Base-by-base conservation (phyloP, 2,329 filamentous ascomycete species). In the Ceratocystis harringtonii region DNA sequence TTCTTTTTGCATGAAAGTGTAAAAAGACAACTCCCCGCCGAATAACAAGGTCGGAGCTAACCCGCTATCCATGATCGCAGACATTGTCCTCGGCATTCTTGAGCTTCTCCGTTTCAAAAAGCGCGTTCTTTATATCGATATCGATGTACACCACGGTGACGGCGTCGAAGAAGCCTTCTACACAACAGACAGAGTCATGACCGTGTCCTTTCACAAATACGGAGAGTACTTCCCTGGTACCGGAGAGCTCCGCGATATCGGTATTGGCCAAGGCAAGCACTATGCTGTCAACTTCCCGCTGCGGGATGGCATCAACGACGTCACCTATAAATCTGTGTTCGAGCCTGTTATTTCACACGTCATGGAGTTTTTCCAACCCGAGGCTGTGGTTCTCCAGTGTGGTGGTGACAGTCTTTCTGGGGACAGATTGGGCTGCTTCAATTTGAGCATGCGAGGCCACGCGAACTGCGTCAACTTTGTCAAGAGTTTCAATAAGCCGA, bases 51-150 rank as follows among this genome's bases (percentile, higher is more conserved):
- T 15, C 5, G 5, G 25, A 12, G 48, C 22, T 28, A 52, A 52
- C 48, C 25, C 25, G 48, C 19, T 28, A 15, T 25, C 8, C 10
- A 52, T 12, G 22, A 25, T 25, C 15, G 25, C 19, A 52, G 84
- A 99, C 75, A 97, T 99, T 69, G 94, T 99, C 43, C 86, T 99
- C 48, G 91, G 90, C 41, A 95, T 96, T 70, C 86, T 97, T 62
- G 90, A 97, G 72, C 83, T 99, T 2, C 81, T 99, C 7, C 89
- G 90, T 65, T 87, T 91, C 75, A 90, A 96, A 73, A 89, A 94
- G 72, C 88, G 94, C 66, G 92, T 99, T n/a, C 84, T 99, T 61
- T 99, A 99, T 77, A 90, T 99, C 74, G 91, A 96, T 72, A 95
- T 96, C 68, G 91, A 96, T 72, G 91, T 96, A 17, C 91, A 96